Evolutionary conservation across 768 basidiomycete species (phyloP).

Genomic region (Kwoniella dejecticola): DNA sequence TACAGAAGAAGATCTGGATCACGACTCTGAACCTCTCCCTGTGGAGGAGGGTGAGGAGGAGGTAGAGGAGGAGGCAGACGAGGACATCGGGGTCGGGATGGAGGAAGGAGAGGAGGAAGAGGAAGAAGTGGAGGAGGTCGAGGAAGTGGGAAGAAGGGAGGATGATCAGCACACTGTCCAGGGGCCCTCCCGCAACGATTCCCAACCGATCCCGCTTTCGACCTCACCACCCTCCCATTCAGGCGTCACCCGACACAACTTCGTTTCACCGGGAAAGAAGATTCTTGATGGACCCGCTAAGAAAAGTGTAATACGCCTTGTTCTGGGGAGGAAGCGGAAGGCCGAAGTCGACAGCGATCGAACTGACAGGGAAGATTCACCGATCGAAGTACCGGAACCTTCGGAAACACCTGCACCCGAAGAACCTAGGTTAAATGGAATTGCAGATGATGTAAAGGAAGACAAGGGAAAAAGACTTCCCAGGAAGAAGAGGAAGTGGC

Average conservation of each 20-base stretch:
- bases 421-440: not conserved
- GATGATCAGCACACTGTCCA: conserved; percentile 1
- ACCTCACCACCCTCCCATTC: not conserved
- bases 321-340: conserved; percentile 20
- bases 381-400: not conserved
- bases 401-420: not conserved
- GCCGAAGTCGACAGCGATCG: conserved; percentile 6
- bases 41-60: conserved; percentile 3
- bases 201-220: no score
- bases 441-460: not conserved
- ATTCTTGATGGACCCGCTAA: not conserved
- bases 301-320: conserved; percentile 15
- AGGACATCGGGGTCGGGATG: not conserved
- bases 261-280: conserved; percentile 1
- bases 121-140: not conserved
- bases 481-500: conserved; percentile 39
- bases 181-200: not conserved
- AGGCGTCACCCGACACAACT: not conserved
- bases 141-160: not conserved
- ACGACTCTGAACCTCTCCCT: not conserved
- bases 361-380: conserved; percentile 3
- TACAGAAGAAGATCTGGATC: not conserved
- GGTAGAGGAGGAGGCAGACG: not conserved
- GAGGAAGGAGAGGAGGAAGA: conserved; percentile 1
- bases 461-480: conserved; percentile 20